Base-by-base conservation (phyloP, 2,329 filamentous ascomycete genomes). In the Talaromyces atroroseus region DNA sequence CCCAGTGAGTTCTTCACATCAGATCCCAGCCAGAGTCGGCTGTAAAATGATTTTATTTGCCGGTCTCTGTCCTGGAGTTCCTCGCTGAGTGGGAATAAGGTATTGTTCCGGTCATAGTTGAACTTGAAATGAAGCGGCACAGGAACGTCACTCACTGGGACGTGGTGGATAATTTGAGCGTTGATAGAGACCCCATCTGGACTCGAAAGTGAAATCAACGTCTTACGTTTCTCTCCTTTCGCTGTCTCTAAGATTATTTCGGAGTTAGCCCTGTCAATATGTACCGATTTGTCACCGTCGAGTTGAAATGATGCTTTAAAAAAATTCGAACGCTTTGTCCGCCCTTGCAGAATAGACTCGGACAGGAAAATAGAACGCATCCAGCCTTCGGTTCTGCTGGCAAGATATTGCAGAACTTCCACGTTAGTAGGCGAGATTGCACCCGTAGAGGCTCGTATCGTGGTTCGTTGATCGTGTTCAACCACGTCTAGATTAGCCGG, bases 1-100 rank as follows among this genome's bases (percentile, higher is more conserved):
- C 20, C 49, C 34, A 20, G 18, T 7, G 11, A 42, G 29, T 32
- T 40, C 14, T 38, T 21, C 34, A 42, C 23, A 3, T 51, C 49
- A 51, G 34, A 42, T 26, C 49, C 49, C 11, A 51, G 34, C 49
- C 49, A 51, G 21, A 51, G 23, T 4, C 21, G 49, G 23, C 49
- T 51, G 34, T 51, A 51, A 24, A 51, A 51, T 14, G 49, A 51
- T 51, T 51, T 51, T 18, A 51, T 51, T 21, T 42, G 34, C 34
- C 11, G 21, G 34, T 51, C 36, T 18, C 49, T 18, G 21, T 51
- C 49, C 42, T 36, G 12, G 18, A 42, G 21, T 5, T 29, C 49
- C n/a, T 51, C 49, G 49, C 18, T 42, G 20, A 51, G 49, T 29
- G 49, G 49, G 36, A 23, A 51, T 29, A 51, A 18, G 11, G 21